Base-by-base conservation (phyloP, 1,139 yeast genomes). In the Geotrichum carabidarum region DNA sequence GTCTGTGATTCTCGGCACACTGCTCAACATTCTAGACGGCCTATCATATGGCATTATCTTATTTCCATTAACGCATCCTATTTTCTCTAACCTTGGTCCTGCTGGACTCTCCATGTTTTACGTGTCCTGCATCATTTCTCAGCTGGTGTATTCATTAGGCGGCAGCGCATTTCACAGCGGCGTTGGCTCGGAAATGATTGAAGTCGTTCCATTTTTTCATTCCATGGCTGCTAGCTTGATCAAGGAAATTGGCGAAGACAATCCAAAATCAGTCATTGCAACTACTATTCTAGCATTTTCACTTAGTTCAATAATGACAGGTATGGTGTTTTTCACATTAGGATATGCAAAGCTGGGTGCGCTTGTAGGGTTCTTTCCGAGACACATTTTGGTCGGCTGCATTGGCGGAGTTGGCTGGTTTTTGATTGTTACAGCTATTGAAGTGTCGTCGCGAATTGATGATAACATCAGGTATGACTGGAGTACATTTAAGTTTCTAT, bases 401-500 rank as follows among this genome's bases (percentile, higher is more conserved):
- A 91, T 93, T 64, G 99, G 99, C 46, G 99, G 99, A 63, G 99
- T 93, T 48, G 99, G 99, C 1, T 91, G 87, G 72, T 93, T 93
- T 70, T 76, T 93, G 59, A 74, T 91, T 1, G 84, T 88, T 1
- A 93, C 99, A 0, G 99, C 96, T 1, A 72, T 93, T 36, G 98
- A 91, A 66, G 96, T 93, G 0, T 79, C 90, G 9, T 84, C 96
- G 0, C 77, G 96, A 57, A 71, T 88, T 43, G 84, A 81, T 54
- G 93, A 94, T 7, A 84, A 88, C 3, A 70, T 91, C 50, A 78
- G 75, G 51, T 90, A 88, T 67, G 79, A 82, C 57, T 67, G 74
- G 64, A 78, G 71, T 0, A 85, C 89, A 8, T 71, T 88, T 53
- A 55, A 68, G 43, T 76, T 73, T 56, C 69, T 87, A 38, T 22